phyloP scores from a whole-genome alignment of 139 green algal species.

The Tetradesmus lagerheimii region DNA sequence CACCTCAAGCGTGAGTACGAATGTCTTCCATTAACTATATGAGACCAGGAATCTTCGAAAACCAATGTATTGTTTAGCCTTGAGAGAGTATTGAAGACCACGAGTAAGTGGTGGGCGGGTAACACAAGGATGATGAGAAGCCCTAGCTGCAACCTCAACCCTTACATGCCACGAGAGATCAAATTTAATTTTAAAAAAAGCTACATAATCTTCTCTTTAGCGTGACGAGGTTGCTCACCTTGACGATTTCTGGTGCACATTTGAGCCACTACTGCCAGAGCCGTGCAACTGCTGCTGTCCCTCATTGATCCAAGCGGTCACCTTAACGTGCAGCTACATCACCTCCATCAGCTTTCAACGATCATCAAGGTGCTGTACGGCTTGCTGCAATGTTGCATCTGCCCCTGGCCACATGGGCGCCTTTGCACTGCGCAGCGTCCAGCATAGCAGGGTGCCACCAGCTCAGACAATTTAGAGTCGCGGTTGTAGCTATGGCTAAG shows the following conservation, averaged over 20 bases:
- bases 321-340: not conserved
- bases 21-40: not conserved
- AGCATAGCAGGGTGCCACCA: not conserved
- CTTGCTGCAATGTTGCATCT: not conserved
- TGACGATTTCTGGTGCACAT: not conserved
- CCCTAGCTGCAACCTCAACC: not conserved
- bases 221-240: no score
- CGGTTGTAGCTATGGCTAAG: slow-evolving; percentile 34
- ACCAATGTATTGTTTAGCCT: not conserved
- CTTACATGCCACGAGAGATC: not conserved
- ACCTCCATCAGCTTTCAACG: not conserved
- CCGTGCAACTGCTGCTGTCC: not conserved
- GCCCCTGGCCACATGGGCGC: slow-evolving; percentile 1
- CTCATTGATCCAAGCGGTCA: not conserved
- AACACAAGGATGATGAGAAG: not conserved
- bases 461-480: not conserved
- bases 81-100: not conserved
- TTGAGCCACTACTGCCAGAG: not conserved
- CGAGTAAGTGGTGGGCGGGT: not conserved
- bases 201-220: no score
- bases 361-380: not conserved
- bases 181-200: no score
- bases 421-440: not conserved
- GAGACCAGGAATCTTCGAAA: no score
- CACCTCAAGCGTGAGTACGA: not conserved